Evolutionary conservation across 2,329 filamentous ascomycete genomes (phyloP), one percentile per base, ranked within the genome.

Genomic region (Aspergillus sclerotialis): DNA sequence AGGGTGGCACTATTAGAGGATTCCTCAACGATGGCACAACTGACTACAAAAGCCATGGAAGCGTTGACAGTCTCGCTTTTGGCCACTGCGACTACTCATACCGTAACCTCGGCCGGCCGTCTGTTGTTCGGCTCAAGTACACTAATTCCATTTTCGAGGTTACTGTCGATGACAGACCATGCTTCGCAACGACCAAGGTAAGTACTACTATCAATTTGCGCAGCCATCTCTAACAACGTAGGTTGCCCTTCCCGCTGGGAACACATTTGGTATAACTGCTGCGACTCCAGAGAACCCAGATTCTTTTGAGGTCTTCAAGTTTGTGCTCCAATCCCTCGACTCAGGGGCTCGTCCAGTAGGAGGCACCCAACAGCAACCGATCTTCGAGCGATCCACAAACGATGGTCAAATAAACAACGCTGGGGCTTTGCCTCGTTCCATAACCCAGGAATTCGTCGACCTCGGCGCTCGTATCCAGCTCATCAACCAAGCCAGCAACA

Each of bases 81-180:
- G 92, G 88, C 10, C 87, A 94, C 64, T 98, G 92, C 70, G 76
- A 82, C 52, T 92, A 92, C 60, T 64, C 78, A 29, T 98, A 95
- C 70, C 84, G 92, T 48, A 98, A 98, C 63, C 73, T 93, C 14
- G 92, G 92, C 12, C 77, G 84, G 4, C 82, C 88, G 11, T 88
- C 85, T 30, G 78, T 84, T 51, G 64, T 98, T 53, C 84, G 83
- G 60, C 59, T 98, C 53, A 84, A 85, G 45, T 72, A 77, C 54
- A 75, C 75, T 12, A 62, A 70, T 28, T 69, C 70, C 28, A 69
- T 68, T 35, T 83, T 98, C 56, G 75, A 78, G 47, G 89, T 98
- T 38, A 76, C 81, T 33, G 70, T 96, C 19, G 92, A 96, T 56
- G 82, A 82, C 39, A 70, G 73, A 34, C 67, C 76, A 26, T 98